A percentile compares a stretch with the other conserved stretches of the same genome.
phyloP scores from a whole-genome alignment of 176 grass and related monocot genomes.

The Zoysia japonica region DNA sequence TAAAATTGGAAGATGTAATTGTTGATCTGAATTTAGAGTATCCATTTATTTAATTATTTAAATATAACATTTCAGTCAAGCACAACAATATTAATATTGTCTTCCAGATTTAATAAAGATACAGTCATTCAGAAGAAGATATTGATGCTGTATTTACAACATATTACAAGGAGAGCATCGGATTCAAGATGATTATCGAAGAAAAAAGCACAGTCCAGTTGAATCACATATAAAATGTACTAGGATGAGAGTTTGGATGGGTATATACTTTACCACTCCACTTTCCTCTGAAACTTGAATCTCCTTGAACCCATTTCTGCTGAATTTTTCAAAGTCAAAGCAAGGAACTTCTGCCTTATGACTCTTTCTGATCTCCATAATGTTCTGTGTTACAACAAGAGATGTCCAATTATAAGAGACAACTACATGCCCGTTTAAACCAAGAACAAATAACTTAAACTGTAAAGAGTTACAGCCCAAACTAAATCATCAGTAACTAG shows the following conservation, averaged over 20 bases:
- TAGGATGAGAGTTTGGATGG: neutral
- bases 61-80: no score
- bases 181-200: conserved; percentile 10
- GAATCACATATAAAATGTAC: conserved; percentile 45
- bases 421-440: neutral
- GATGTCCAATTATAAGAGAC: conserved; percentile 14
- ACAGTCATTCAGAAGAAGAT: neutral
- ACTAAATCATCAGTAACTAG: neutral
- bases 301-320: conserved; percentile 85
- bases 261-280: conserved; percentile 85
- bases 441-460: conserved; percentile 17
- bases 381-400: conserved; percentile 69
- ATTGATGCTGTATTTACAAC: neutral
- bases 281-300: conserved; percentile 95
- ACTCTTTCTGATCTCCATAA: conserved; percentile 80
- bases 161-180: neutral
- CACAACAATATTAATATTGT: no score
- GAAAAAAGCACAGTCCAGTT: neutral
- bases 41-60: neutral
- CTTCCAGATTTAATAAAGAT: neutral
- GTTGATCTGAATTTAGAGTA: neutral
- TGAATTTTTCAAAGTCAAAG: conserved; percentile 93
- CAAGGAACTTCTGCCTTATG: conserved; percentile 90
- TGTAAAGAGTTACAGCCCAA: neutral
- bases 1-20: neutral